These are phyloP conservation scores for Monilinia fructicola DNA, from an alignment of 2,329 filamentous ascomycete genomes.

Conservation along the genomic window DNA sequence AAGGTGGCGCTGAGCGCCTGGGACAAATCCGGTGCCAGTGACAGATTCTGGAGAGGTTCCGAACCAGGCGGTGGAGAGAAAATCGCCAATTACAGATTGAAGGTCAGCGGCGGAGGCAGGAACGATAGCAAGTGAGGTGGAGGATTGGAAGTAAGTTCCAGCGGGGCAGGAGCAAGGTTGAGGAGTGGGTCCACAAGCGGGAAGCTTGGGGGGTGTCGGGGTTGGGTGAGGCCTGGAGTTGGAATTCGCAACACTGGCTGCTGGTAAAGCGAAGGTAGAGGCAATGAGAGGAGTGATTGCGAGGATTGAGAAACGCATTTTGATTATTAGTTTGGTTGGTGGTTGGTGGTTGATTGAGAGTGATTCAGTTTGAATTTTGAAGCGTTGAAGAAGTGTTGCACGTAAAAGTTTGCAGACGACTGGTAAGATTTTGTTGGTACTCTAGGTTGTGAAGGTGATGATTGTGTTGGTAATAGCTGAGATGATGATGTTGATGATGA, in stretches of 20 bases:
- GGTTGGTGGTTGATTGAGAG: background rate
- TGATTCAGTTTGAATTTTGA: background rate
- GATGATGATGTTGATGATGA: constrained; percentile 4
- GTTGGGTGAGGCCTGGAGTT: background rate
- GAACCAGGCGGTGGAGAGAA: constrained; percentile 13
- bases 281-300: constrained; percentile 3
- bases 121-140: background rate
- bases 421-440: background rate
- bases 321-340: background rate
- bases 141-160: constrained; percentile 10
- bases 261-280: background rate
- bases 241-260: background rate
- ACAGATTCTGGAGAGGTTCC: background rate
- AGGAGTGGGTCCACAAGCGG: constrained; percentile 1
- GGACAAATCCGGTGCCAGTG: background rate
- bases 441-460: background rate
- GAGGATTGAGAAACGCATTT: constrained; percentile 19
- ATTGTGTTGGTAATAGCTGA: background rate
- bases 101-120: background rate
- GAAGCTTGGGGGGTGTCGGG: background rate
- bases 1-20: background rate
- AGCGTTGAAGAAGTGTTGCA: background rate
- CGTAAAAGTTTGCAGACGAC: background rate
- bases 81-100: constrained; percentile 1
- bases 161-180: constrained; percentile 7